Conservation (phyloP, 768 basidiomycete genomes). For the Brasilioporus rufonigricans region DNA sequence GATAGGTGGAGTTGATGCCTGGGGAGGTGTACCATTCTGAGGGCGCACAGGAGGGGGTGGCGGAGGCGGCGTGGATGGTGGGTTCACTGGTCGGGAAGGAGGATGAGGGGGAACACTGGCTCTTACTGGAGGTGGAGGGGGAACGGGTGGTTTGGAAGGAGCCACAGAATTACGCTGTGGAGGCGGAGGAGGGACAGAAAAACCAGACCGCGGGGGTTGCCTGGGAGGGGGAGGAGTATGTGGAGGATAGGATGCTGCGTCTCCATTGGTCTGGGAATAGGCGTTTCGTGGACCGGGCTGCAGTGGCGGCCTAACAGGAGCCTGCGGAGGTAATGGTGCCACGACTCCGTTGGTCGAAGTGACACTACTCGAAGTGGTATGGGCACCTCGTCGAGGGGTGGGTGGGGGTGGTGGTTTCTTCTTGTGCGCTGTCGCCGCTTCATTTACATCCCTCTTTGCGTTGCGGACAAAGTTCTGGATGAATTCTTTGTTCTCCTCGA, state of each 20-base stretch:
- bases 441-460: constrained; percentile 32
- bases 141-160: constrained; percentile 23
- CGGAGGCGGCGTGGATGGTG: constrained; percentile 28
- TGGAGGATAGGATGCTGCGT: constrained; percentile 27
- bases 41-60: constrained; percentile 26
- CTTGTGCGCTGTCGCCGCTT: constrained; percentile 39
- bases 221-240: constrained; percentile 34
- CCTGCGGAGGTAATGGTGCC: constrained; percentile 32
- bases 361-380: constrained; percentile 25
- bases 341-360: constrained; percentile 21
- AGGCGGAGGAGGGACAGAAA: constrained; percentile 13
- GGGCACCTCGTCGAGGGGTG: constrained; percentile 31
- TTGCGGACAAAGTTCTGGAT: constrained; percentile 80
- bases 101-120: constrained; percentile 4
- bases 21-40: constrained; percentile 26
- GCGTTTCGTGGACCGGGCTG: constrained; percentile 8
- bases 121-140: constrained; percentile 33
- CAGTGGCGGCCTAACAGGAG: constrained; percentile 34
- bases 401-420: constrained; percentile 32
- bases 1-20: constrained; percentile 41
- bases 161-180: constrained; percentile 31
- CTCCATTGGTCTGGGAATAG: constrained; percentile 22
- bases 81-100: constrained; percentile 9
- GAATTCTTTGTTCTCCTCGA: constrained; percentile 81
- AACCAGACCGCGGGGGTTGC: constrained; percentile 24